Percentiles rank a stretch among this genome's conserved stretches.
phyloP scores from a whole-genome alignment of 2,329 filamentous ascomycete genomes.

The Phialocephala subalpina region DNA sequence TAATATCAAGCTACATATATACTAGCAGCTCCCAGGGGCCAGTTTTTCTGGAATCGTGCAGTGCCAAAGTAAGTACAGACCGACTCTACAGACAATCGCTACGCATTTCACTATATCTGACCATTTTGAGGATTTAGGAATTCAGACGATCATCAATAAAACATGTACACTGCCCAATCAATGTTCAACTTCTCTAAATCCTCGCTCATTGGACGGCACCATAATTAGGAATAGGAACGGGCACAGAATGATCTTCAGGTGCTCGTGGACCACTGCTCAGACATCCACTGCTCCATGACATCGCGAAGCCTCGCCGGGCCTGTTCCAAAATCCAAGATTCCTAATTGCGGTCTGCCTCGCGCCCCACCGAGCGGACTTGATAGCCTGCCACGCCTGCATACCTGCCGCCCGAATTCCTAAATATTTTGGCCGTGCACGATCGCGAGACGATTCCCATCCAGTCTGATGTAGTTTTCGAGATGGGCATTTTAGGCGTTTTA shows the following conservation, averaged over 20 bases:
- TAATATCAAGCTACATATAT: too few relatives aligned
- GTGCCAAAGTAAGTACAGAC: too few relatives aligned
- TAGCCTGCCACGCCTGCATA: background rate
- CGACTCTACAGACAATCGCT: too few relatives aligned
- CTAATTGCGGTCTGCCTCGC: background rate
- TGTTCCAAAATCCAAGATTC: background rate
- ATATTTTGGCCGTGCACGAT: background rate
- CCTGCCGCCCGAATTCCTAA: background rate
- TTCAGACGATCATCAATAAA: too few relatives aligned
- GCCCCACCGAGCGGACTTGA: background rate
- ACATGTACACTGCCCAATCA: too few relatives aligned
- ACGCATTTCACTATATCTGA: too few relatives aligned
- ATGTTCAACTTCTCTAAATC: background rate
- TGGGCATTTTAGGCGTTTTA: background rate
- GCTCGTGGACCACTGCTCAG: background rate
- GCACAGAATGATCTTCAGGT: background rate
- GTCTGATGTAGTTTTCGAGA: too few relatives aligned
- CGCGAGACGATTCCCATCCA: background rate
- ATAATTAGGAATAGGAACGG: conserved; percentile 1
- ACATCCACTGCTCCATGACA: background rate
- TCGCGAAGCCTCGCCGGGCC: background rate
- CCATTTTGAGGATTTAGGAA: too few relatives aligned
- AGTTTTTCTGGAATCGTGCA: too few relatives aligned
- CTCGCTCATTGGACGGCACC: background rate
- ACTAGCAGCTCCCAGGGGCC: too few relatives aligned